Evolutionary conservation across 2,329 filamentous ascomycete genomes (phyloP).

Genomic region (Fusarium temperatum): DNA sequence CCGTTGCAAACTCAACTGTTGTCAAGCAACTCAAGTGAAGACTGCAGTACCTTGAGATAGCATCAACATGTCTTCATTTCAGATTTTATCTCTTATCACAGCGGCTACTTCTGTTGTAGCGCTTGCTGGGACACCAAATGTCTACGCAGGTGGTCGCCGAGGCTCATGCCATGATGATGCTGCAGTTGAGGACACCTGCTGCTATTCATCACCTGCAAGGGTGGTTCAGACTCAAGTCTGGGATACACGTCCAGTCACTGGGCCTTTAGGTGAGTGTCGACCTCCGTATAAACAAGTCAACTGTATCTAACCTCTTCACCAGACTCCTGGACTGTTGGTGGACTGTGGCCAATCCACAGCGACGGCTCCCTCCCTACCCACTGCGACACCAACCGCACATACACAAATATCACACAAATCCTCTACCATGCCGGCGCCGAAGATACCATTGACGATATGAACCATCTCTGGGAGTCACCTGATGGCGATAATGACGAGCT

Average conservation of each 20-base stretch:
- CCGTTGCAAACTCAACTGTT: neutral
- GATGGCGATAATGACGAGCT: neutral
- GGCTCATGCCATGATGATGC: neutral
- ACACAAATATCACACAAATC: slow-evolving; percentile 24
- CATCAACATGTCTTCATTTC: neutral
- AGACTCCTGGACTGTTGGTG: slow-evolving; percentile 20
- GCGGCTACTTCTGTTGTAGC: slow-evolving; percentile 13
- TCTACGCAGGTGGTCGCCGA: neutral
- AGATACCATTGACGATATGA: slow-evolving; percentile 2
- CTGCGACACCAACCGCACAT: slow-evolving; percentile 22
- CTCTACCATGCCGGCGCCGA: slow-evolving; percentile 11
- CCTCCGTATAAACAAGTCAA: accelerated
- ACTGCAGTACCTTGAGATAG: neutral
- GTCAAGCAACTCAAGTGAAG: neutral
- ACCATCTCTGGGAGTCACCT: neutral
- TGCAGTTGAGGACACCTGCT: neutral
- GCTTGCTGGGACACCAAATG: slow-evolving; percentile 11
- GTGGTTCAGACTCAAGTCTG: slow-evolving; percentile 16
- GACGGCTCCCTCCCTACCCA: slow-evolving; percentile 6
- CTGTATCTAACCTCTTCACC: neutral
- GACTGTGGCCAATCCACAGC: slow-evolving; percentile 5
- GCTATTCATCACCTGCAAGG: slow-evolving; percentile 12
- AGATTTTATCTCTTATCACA: slow-evolving; percentile 2
- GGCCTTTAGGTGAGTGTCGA: neutral
- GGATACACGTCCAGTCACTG: slow-evolving; percentile 11